Conservation (phyloP, 352 stramenopile species). For the Peronospora destructor region DNA sequence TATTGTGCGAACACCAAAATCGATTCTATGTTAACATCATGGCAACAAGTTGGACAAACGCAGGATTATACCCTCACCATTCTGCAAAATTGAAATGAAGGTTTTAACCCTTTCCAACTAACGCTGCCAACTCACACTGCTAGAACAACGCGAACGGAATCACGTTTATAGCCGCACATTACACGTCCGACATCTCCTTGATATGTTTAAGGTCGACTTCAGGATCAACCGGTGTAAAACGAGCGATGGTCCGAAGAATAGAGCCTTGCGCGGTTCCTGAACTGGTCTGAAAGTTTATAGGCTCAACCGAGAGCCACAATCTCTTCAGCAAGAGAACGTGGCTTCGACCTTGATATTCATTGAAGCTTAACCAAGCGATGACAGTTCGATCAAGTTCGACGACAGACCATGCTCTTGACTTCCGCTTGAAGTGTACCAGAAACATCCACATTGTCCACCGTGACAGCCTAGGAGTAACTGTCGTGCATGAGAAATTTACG, state of each 20-base stretch:
- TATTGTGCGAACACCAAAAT: too few relatives aligned
- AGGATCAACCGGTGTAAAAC: conserved; percentile 19
- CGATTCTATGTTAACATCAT: too few relatives aligned
- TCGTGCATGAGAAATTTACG: conserved; percentile 17
- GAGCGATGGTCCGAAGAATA: conserved; percentile 22
- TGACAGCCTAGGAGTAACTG: conserved; percentile 13
- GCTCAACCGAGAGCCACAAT: conserved; percentile 23
- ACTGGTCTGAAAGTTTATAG: conserved; percentile 4
- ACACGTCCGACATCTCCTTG: conserved; percentile 22
- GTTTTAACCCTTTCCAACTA: conserved; percentile 3
- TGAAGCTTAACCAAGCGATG: conserved; percentile 26
- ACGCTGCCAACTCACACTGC: conserved; percentile 17
- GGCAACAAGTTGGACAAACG: too few relatives aligned
- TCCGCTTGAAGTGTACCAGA: conserved; percentile 5
- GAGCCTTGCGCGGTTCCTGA: conserved; percentile 7
- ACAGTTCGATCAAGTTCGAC: conserved; percentile 10
- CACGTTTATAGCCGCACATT: conserved; percentile 18
- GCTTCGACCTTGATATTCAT: conserved; percentile 19
- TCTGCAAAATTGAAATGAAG: too few relatives aligned
- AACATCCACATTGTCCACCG: conserved; percentile 23
- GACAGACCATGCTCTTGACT: conserved; percentile 18
- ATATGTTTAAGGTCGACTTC: conserved; percentile 12
- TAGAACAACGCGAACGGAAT: conserved; percentile 20
- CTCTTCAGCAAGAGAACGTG: conserved; percentile 20
- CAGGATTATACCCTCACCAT: too few relatives aligned